Conservation (phyloP, 1,139 yeast genomes). For the Kodamaea fungicola region DNA sequence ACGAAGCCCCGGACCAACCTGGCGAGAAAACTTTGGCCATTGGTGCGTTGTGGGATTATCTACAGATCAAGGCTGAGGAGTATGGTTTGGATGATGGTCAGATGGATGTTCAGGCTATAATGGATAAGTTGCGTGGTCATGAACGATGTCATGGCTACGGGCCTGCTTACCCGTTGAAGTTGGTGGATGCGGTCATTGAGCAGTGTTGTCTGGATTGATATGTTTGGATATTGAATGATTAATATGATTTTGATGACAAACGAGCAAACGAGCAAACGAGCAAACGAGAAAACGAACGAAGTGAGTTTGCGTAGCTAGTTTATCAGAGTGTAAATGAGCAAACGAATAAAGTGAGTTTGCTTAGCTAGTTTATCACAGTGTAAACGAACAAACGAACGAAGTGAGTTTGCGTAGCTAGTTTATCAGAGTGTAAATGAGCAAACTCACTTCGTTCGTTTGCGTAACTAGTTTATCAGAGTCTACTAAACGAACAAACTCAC, state of each 20-base stretch:
- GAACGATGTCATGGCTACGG: constrained; percentile 83
- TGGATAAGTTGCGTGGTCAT: constrained; percentile 57
- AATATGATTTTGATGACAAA: background rate
- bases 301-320: too few relatives aligned
- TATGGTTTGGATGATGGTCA: constrained; percentile 42
- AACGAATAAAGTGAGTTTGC: too few relatives aligned
- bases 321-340: too few relatives aligned
- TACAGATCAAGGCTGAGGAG: constrained; percentile 46
- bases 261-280: background rate
- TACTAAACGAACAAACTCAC: too few relatives aligned
- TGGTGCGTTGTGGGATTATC: constrained; percentile 82
- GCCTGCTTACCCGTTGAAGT: constrained; percentile 63
- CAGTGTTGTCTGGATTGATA: constrained; percentile 7
- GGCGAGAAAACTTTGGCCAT: constrained; percentile 56
- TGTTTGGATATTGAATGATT: background rate
- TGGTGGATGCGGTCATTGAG: constrained; percentile 39
- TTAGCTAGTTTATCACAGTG: too few relatives aligned
- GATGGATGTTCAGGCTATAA: constrained; percentile 56
- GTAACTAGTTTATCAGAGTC: too few relatives aligned
- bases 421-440: too few relatives aligned
- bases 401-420: too few relatives aligned
- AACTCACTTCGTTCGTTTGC: too few relatives aligned
- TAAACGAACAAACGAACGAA: too few relatives aligned
- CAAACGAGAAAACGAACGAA: too few relatives aligned
- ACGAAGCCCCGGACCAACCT: constrained; percentile 32